Evolutionary conservation across 2,329 filamentous ascomycete genomes (phyloP), one percentile per base, ranked within the genome.

Genomic region (Coleophoma crateriformis): DNA sequence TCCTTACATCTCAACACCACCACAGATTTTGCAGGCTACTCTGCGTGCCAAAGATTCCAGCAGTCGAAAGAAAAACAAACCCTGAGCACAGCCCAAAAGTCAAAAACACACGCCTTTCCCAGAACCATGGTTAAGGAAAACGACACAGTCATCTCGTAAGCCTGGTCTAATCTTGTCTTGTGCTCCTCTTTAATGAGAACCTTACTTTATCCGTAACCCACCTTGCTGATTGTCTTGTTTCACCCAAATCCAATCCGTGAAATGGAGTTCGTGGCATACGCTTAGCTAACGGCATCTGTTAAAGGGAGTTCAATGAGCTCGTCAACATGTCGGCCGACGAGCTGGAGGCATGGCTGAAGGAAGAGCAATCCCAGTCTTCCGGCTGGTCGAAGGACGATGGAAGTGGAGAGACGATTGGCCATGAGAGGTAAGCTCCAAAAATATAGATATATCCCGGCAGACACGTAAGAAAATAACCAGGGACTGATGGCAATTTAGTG

Each of bases 261-360:
- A 27, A 27, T 27, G 27, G 27, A 27, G 6, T 27, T 27, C 27
- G 27, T 10, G 27, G 27, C 6, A 27, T 27, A 27, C 27, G 7
- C 27, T 27, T 27, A 27, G 27, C 27, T 38, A 38, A 22, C 14
- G 15, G 4, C 27, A 33, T 34, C 35, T 14, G 22, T 35, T 61
- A 67, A 54, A 74, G 76, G 45, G 81, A 86, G 61, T 87, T 85
- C 71, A 84, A 85, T 53, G 72, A 79, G 37, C 66, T 84, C 43
- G 80, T 86, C 63, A 86, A 86, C 64, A 85, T 87, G 82, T 75
- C 72, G 11, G 70, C 80, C 2, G 64, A 71, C 2, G 81, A 85
- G 54, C 72, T 87, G 14, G 73, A 81, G 57, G 69, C 74, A 20
- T 86, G 82, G 83, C 73, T 86, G 20, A 72, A 78, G 53, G 71